Percentiles rank a stretch among this genome's conserved stretches.
Conservation (phyloP, 202 grass and related monocot genomes). For the Carex arenaria region DNA sequence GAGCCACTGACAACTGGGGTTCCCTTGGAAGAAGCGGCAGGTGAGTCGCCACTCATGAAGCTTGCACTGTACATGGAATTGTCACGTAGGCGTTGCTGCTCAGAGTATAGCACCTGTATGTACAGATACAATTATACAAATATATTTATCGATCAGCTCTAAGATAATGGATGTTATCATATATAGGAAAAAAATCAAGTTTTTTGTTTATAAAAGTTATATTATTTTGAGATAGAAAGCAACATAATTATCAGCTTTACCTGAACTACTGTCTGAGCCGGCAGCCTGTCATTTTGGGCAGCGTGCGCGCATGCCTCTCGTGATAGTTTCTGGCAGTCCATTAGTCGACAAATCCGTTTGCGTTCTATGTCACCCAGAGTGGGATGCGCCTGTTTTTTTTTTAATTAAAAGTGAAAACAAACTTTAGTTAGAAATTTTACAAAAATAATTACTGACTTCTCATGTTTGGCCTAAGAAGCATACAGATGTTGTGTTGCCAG, state of each 20-base stretch:
- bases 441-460: background rate
- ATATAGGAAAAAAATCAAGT: background rate
- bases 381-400: conserved; percentile 61
- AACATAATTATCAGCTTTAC: conserved; percentile 2
- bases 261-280: conserved; percentile 69
- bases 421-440: background rate
- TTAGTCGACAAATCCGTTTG: conserved; percentile 64
- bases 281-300: conserved; percentile 83
- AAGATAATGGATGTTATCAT: background rate
- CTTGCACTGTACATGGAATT: conserved; percentile 16
- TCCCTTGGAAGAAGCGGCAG: conserved; percentile 26
- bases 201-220: background rate
- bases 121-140: background rate
- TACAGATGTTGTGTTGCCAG: background rate
- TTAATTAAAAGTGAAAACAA: background rate
- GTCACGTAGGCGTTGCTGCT: conserved; percentile 70
- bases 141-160: background rate
- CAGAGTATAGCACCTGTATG: conserved; percentile 62
- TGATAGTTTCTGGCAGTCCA: conserved; percentile 88
- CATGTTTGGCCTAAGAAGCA: background rate
- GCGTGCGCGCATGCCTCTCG: conserved; percentile 89
- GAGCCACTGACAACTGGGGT: conserved; percentile 22
- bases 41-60: conserved; percentile 38
- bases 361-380: conserved; percentile 48
- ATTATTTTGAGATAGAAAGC: background rate